phyloP scores from a whole-genome alignment of 1,139 yeast species.

The Nakaseomyces glabratus region DNA sequence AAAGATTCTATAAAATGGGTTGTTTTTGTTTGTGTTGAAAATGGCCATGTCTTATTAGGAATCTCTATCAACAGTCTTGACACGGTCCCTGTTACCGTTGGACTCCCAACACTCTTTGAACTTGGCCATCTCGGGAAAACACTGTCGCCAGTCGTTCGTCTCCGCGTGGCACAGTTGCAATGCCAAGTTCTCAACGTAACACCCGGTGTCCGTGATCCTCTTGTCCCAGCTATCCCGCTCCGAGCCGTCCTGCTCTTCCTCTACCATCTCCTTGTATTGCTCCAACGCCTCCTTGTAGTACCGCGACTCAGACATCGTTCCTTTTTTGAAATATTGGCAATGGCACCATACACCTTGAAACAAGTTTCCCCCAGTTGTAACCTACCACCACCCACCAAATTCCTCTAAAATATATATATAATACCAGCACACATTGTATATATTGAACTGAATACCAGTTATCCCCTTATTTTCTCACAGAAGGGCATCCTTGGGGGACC shows the following conservation, averaged over 20 bases:
- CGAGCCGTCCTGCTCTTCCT: constrained; percentile 12
- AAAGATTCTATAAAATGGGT: too few relatives aligned
- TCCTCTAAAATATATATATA: too few relatives aligned
- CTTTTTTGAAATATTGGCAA: not conserved
- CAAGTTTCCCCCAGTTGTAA: too few relatives aligned
- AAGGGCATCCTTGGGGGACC: too few relatives aligned
- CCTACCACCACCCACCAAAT: too few relatives aligned
- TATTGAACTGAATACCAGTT: too few relatives aligned
- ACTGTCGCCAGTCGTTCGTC: constrained; percentile 70
- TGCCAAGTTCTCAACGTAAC: constrained; percentile 48
- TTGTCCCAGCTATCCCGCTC: constrained; percentile 44
- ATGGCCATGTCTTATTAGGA: too few relatives aligned
- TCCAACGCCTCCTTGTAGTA: constrained; percentile 29
- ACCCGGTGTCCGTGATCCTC: constrained; percentile 64
- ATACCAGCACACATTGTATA: too few relatives aligned
- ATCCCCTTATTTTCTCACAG: too few relatives aligned
- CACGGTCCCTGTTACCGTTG: constrained; percentile 28
- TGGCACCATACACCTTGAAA: not conserved
- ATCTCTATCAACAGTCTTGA: constrained; percentile 24
- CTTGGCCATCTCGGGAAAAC: constrained; percentile 43
- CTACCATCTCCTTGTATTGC: constrained; percentile 22
- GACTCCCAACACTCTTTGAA: constrained; percentile 27
- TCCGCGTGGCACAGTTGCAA: constrained; percentile 72
- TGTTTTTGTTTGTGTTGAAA: too few relatives aligned
- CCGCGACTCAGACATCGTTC: constrained; percentile 11